Conservation (phyloP, 257 asterid genomes). For the Prunella vulgaris region DNA sequence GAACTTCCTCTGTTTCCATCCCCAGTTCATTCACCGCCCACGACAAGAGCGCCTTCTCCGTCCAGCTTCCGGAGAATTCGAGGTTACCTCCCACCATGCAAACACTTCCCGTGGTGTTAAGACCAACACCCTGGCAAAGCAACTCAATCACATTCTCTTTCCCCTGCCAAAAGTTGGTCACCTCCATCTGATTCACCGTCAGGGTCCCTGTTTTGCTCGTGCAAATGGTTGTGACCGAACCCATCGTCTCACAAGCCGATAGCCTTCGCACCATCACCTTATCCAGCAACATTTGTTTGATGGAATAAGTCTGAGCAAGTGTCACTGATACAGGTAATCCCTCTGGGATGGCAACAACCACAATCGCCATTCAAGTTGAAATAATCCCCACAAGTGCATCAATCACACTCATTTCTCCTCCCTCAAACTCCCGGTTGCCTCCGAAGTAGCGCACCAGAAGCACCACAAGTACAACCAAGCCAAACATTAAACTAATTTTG, state of each 20-base stretch:
- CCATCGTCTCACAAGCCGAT: slow-evolving; percentile 29
- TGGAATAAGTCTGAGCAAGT: slow-evolving; percentile 31
- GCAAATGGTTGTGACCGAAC: slow-evolving; percentile 29
- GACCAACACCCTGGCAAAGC: slow-evolving; percentile 25
- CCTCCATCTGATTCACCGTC: slow-evolving; percentile 33
- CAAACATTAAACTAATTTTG: slow-evolving; percentile 33
- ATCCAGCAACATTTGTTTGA: slow-evolving; percentile 39
- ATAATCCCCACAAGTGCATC: slow-evolving; percentile 28
- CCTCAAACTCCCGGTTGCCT: slow-evolving; percentile 27
- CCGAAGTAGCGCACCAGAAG: slow-evolving; percentile 25
- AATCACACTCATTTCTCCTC: slow-evolving; percentile 21
- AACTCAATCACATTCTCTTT: slow-evolving; percentile 20
- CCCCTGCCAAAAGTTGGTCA: slow-evolving; percentile 26
- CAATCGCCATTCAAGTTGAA: slow-evolving; percentile 35
- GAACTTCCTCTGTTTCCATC: slow-evolving; percentile 52
- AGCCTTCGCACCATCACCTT: slow-evolving; percentile 34
- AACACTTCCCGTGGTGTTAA: slow-evolving; percentile 24
- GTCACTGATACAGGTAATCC: slow-evolving; percentile 40
- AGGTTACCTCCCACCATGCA: neutral
- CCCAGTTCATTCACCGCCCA: slow-evolving; percentile 55
- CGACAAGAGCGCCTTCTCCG: slow-evolving; percentile 71
- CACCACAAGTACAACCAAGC: slow-evolving; percentile 33
- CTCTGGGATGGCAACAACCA: slow-evolving; percentile 44
- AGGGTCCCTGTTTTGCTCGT: slow-evolving; percentile 31
- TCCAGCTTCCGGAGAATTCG: slow-evolving; percentile 73